phyloP scores from a whole-genome alignment of 306 rosid species.

The Cajanus cajan region DNA sequence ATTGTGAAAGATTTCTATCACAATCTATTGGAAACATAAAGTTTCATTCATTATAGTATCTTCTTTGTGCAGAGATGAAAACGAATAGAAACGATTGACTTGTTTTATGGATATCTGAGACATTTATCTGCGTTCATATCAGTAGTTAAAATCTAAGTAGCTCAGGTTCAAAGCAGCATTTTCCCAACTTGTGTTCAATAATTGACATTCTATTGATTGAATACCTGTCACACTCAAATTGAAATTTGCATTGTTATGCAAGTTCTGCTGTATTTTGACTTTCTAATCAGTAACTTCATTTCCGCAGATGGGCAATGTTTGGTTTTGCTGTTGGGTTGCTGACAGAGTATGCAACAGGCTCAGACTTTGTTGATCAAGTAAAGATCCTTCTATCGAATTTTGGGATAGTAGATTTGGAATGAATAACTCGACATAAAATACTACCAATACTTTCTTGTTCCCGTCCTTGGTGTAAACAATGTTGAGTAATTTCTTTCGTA shows the following conservation, averaged over 20 bases:
- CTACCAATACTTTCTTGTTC: constrained; percentile 28
- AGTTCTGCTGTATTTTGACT: neutral
- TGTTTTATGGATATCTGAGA: neutral
- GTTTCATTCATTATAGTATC: neutral
- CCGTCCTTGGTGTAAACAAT: constrained; percentile 37
- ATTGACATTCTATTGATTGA: neutral
- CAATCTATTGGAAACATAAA: neutral
- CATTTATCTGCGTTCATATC: neutral
- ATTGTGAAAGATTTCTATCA: neutral
- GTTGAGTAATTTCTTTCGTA: constrained; percentile 43
- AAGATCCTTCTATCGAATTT: constrained; percentile 92
- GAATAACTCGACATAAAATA: constrained; percentile 31
- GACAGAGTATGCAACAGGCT: constrained; percentile 91
- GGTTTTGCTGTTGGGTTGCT: constrained; percentile 91
- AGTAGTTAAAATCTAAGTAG: neutral
- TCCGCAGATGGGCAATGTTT: constrained; percentile 94
- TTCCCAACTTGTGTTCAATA: neutral
- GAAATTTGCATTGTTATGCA: neutral
- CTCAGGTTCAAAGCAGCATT: constrained; percentile 6
- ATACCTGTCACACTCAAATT: neutral
- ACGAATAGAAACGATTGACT: neutral
- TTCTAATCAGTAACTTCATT: constrained; percentile 17
- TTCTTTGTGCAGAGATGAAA: neutral
- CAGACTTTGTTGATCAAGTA: constrained; percentile 88
- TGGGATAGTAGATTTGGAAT: constrained; percentile 85